Evolutionary conservation across 345 rosid species (phyloP).

Genomic region (Anastatica hierochuntica): DNA sequence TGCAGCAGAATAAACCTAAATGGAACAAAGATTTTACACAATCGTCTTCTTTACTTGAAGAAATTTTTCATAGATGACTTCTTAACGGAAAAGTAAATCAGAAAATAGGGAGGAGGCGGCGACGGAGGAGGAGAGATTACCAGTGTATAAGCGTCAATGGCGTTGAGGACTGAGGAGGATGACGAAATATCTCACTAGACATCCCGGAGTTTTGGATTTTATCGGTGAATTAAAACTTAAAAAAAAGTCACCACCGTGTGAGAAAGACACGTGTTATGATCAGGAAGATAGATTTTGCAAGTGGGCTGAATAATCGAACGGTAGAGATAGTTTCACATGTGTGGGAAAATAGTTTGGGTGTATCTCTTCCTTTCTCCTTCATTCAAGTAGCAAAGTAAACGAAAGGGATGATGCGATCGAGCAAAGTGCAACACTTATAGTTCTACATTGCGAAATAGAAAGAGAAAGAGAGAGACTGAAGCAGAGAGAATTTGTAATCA

Average conservation of each 20-base stretch:
- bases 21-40: neutral
- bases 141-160: conserved; percentile 22
- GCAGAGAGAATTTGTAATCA: neutral
- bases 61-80: neutral
- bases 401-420: conserved; percentile 28
- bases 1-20: conserved; percentile 10
- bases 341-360: conserved; percentile 14
- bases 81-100: neutral
- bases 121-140: conserved; percentile 2
- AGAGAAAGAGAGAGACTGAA: neutral
- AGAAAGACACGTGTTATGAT: conserved; percentile 21
- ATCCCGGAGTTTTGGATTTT: conserved; percentile 6
- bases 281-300: conserved; percentile 6
- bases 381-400: conserved; percentile 9
- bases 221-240: neutral
- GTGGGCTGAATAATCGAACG: conserved; percentile 24
- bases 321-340: conserved; percentile 15
- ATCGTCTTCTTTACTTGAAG: neutral
- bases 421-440: conserved; percentile 18
- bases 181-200: conserved; percentile 12
- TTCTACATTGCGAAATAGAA: neutral
- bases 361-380: neutral
- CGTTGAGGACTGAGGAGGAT: conserved; percentile 20
- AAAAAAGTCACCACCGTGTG: conserved; percentile 19
- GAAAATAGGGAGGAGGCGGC: neutral